Evolutionary conservation across 345 rosid genomes (phyloP).

Genomic region (Capsella bursapastoris): DNA sequence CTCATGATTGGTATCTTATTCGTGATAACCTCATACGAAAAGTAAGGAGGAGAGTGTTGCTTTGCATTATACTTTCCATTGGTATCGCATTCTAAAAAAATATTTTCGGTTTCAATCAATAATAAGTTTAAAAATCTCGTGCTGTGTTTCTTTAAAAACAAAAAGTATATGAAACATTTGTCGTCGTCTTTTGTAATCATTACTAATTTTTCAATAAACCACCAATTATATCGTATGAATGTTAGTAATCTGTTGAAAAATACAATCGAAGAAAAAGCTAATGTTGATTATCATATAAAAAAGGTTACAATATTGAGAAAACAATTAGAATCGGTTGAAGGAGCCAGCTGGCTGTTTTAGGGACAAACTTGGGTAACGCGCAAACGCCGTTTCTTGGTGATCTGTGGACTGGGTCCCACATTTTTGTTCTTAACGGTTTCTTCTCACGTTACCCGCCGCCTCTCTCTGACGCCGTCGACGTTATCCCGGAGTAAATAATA

Average conservation of each 20-base stretch:
- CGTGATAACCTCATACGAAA: slow-evolving; percentile 30
- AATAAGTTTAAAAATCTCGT: slow-evolving; percentile 22
- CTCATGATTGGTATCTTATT: slow-evolving; percentile 40
- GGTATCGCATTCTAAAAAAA: neutral
- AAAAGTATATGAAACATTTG: slow-evolving; percentile 4
- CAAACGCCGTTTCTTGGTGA: slow-evolving; percentile 60
- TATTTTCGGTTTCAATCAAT: slow-evolving; percentile 16
- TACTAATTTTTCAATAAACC: neutral
- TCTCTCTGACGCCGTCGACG: slow-evolving; percentile 36
- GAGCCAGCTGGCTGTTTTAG: slow-evolving; percentile 52
- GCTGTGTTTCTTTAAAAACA: slow-evolving; percentile 12
- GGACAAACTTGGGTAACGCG: slow-evolving; percentile 45
- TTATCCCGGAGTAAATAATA: neutral
- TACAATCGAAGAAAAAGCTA: slow-evolving; percentile 28
- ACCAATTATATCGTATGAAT: slow-evolving; percentile 28
- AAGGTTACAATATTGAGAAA: neutral
- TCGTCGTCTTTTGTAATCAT: slow-evolving; percentile 36
- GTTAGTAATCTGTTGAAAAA: slow-evolving; percentile 36
- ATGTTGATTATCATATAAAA: slow-evolving; percentile 1
- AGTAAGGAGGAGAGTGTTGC: slow-evolving; percentile 1
- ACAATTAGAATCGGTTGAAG: slow-evolving; percentile 13
- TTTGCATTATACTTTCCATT: slow-evolving; percentile 7
- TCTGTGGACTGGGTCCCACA: slow-evolving; percentile 53
- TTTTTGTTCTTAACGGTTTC: slow-evolving; percentile 51
- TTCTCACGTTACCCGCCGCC: slow-evolving; percentile 36